Conservation (phyloP, 2,329 filamentous ascomycete genomes). For the Trichoderma gracile region DNA sequence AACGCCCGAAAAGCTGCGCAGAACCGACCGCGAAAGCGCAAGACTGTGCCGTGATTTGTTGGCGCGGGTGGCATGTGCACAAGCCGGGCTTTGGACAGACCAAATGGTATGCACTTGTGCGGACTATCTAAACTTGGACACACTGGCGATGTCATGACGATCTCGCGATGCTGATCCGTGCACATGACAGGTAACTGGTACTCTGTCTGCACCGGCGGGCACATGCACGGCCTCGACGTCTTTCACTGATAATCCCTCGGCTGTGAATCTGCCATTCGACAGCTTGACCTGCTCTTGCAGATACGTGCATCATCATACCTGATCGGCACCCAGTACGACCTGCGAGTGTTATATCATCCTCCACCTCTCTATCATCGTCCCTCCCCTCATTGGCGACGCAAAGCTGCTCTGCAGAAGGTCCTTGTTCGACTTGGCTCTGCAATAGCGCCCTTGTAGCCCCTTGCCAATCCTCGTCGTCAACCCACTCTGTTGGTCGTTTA, state of each 20-base stretch:
- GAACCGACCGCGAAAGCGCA: not conserved
- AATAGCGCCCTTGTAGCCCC: constrained; percentile 18
- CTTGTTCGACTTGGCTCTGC: not conserved
- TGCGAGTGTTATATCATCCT: not conserved
- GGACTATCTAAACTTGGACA: constrained; percentile 1
- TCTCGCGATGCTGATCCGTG: not conserved
- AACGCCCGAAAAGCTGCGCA: not conserved
- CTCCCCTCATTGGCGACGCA: constrained; percentile 1
- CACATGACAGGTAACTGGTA: constrained; percentile 20
- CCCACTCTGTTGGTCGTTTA: constrained; percentile 14
- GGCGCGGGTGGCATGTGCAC: constrained; percentile 12
- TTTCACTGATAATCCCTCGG: constrained; percentile 18
- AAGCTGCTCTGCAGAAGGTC: not conserved
- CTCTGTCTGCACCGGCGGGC: not conserved
- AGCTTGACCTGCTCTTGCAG: not conserved
- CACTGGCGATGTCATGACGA: constrained; percentile 12
- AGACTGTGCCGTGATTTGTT: constrained; percentile 5
- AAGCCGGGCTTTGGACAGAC: not conserved
- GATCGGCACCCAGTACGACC: not conserved
- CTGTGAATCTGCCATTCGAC: constrained; percentile 23
- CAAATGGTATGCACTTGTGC: not conserved
- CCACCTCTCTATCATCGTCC: constrained; percentile 6
- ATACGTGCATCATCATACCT: not conserved
- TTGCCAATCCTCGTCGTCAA: constrained; percentile 5
- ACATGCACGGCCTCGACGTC: constrained; percentile 2